phyloP scores from a whole-genome alignment of 768 basidiomycete genomes.

The Bullera alba region DNA sequence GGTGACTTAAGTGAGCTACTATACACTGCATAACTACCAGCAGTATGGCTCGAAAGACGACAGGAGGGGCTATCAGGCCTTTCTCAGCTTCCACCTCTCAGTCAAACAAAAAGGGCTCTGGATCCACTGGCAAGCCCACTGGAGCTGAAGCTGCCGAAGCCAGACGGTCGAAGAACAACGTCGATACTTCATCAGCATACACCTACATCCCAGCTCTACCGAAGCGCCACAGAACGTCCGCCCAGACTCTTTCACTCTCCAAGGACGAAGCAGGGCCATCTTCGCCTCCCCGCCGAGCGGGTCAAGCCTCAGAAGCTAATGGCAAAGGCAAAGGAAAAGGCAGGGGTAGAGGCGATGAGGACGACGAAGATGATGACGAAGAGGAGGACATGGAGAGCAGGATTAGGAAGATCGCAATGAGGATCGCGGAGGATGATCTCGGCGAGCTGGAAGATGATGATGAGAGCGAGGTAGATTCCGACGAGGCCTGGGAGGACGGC shows the following conservation, averaged over 20 bases:
- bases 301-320: background rate
- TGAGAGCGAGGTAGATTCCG: conserved; percentile 45
- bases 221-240: conserved; percentile 32
- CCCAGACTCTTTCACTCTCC: conserved; percentile 17
- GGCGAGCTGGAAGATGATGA: conserved; percentile 34
- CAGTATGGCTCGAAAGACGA: conserved; percentile 19
- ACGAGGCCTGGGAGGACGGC: conserved; percentile 46
- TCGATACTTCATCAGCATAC: conserved; percentile 26
- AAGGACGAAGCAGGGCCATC: conserved; percentile 22
- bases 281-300: conserved; percentile 12
- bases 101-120: background rate
- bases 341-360: background rate
- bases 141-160: conserved; percentile 4
- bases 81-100: conserved; percentile 5
- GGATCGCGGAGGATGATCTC: conserved; percentile 40
- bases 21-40: background rate
- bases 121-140: conserved; percentile 1
- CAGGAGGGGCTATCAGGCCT: background rate
- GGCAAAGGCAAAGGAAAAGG: background rate
- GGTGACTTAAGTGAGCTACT: no score
- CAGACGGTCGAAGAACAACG: conserved; percentile 1
- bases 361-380: conserved; percentile 32
- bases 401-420: conserved; percentile 43
- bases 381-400: conserved; percentile 43
- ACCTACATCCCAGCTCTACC: conserved; percentile 34